Percentiles rank a stretch among this genome's conserved stretches.
phyloP scores from a whole-genome alignment of 2,329 filamentous ascomycete genomes.

The Laburnicola sp. region DNA sequence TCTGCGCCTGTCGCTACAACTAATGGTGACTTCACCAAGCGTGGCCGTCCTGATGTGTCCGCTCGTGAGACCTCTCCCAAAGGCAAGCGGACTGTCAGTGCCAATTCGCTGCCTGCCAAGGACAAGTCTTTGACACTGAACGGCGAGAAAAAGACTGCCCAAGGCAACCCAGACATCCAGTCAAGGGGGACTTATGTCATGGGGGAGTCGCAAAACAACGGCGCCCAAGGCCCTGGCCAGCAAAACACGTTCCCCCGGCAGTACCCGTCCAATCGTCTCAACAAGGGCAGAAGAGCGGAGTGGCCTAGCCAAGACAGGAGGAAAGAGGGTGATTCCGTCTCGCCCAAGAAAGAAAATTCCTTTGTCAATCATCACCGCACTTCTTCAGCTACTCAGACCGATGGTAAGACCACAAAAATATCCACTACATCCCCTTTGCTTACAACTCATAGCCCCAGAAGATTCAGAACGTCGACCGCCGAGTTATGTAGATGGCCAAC shows the following conservation, averaged over 20 bases:
- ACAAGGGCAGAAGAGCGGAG: slow-evolving; percentile 39
- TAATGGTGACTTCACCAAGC: slow-evolving; percentile 41
- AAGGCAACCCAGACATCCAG: slow-evolving; percentile 30
- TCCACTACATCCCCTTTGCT: background rate
- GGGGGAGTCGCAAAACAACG: slow-evolving; percentile 16
- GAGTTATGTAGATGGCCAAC: slow-evolving; percentile 33
- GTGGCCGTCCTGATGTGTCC: slow-evolving; percentile 33
- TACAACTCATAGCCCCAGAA: slow-evolving; percentile 13
- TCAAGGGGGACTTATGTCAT: slow-evolving; percentile 23
- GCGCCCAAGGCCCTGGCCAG: slow-evolving; percentile 23
- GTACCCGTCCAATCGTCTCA: slow-evolving; percentile 30
- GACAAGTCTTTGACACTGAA: slow-evolving; percentile 28
- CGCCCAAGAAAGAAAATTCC: slow-evolving; percentile 37
- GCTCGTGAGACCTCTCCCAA: slow-evolving; percentile 38
- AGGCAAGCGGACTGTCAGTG: slow-evolving; percentile 41
- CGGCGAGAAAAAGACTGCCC: slow-evolving; percentile 32
- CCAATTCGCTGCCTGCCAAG: slow-evolving; percentile 35
- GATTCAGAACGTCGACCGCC: slow-evolving; percentile 38
- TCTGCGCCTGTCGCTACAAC: slow-evolving; percentile 19
- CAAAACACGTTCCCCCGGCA: slow-evolving; percentile 35
- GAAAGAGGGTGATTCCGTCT: slow-evolving; percentile 34
- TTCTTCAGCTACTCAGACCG: slow-evolving; percentile 40
- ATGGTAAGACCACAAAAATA: slow-evolving; percentile 23
- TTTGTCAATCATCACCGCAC: slow-evolving; percentile 34
- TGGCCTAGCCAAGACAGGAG: slow-evolving; percentile 34